Evolutionary conservation across 2,329 filamentous ascomycete species (phyloP), one percentile per base, ranked within the genome.

Genomic region (Ceratocystis harringtonii): DNA sequence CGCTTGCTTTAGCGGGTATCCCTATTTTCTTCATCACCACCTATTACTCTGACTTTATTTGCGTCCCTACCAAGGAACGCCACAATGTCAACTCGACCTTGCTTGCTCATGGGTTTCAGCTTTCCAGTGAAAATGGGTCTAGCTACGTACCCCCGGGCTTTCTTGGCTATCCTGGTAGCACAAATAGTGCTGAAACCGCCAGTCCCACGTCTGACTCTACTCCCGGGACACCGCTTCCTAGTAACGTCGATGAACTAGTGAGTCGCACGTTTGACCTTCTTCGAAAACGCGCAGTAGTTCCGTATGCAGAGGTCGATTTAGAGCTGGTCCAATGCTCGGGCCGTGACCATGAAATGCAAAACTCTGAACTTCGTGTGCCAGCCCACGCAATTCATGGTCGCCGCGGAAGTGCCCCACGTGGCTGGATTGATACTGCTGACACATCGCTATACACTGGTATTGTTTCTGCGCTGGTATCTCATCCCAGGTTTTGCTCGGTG

Each of bases 1-100:
- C 92, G 4, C 80, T 97, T 41, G 92, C 94, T 32, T 81, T 96
- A 73, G 92, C 92, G 62, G 90, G 90, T 70, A 94, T 97, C 63
- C 89, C 92, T 64, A 95, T 99, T 72, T 96, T 97, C 79, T 97
- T 97, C 81, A 95, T 96, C 74, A 96, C 92, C 2, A 96, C 91
- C 41, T 99, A 97, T 76, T 97, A 95, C 76, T 94, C 89, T 43
- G 92, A 99, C 77, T 97, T 96, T 75, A 95, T 99, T 70, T 81
- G 97, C 44, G 90, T 96, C 0, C 92, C 94, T 0, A 81, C 81
- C 64, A 88, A 86, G 72, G 85, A 88, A 71, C 85, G 87, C 62
- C 77, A 82, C 30, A 86, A 85, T 48, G 92, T 97, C 61, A 84
- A 90, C 43, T 80, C 85, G 66, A 88, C 90, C 0, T 79, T 97